Percentiles rank a stretch among this genome's conserved stretches.
Conservation (phyloP, 139 green algal genomes). For the Pleodorina starrii region DNA sequence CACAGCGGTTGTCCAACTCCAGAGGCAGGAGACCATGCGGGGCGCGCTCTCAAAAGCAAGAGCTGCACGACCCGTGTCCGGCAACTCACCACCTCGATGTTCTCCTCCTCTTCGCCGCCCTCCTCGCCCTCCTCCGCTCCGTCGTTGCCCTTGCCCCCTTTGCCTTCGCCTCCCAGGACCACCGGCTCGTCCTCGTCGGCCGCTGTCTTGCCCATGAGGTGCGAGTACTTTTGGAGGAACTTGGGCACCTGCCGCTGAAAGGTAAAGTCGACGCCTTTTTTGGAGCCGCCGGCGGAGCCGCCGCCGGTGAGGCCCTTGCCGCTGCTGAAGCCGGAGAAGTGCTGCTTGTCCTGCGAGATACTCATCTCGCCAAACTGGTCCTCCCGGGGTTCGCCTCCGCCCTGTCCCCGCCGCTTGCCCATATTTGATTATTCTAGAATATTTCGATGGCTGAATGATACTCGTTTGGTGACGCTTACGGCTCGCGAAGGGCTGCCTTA, state of each 20-base stretch:
- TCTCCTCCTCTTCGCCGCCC: slow-evolving; percentile 14
- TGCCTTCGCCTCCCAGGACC: slow-evolving; percentile 24
- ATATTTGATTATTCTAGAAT: not conserved
- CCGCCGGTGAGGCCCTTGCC: slow-evolving; percentile 50
- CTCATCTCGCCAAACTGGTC: slow-evolving; percentile 79
- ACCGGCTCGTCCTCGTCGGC: slow-evolving; percentile 50
- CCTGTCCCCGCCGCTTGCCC: not conserved
- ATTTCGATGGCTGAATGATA: not conserved
- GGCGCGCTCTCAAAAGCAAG: too few species aligned
- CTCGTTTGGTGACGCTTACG: not conserved
- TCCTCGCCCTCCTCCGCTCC: slow-evolving; percentile 34
- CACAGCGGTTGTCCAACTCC: too few species aligned
- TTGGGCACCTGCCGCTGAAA: slow-evolving; percentile 74
- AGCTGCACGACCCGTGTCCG: too few species aligned
- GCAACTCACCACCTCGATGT: slow-evolving; percentile 54
- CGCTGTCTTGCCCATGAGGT: slow-evolving; percentile 71
- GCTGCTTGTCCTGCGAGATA: slow-evolving; percentile 64
- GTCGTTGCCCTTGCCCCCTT: not conserved
- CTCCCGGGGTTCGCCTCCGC: slow-evolving; percentile 46
- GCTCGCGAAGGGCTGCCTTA: too few species aligned
- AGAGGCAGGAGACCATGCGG: too few species aligned
- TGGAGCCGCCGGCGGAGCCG: slow-evolving; percentile 55
- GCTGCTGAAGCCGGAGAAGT: slow-evolving; percentile 54
- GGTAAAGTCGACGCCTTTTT: slow-evolving; percentile 56
- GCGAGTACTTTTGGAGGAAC: slow-evolving; percentile 83